A percentile compares a stretch with the other conserved stretches of the same genome.
These are phyloP conservation scores for Serendipita sp. DNA, from an alignment of 768 basidiomycete species.

Conservation along the genomic window DNA sequence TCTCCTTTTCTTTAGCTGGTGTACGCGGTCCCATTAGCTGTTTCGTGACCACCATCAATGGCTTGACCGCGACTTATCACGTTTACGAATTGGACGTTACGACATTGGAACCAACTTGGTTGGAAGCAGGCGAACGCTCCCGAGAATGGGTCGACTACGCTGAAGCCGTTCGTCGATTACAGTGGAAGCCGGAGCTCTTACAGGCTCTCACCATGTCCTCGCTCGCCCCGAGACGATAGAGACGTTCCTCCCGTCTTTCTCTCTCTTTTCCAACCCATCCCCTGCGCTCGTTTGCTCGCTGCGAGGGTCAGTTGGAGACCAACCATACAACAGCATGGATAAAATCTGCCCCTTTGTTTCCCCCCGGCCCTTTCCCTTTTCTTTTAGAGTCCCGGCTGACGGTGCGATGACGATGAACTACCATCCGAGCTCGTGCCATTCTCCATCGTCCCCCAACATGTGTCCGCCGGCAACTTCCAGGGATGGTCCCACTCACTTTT, in stretches of 20 bases:
- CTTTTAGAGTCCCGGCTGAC: too few relatives aligned
- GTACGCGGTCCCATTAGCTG: conserved; percentile 77
- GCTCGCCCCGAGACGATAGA: conserved; percentile 2
- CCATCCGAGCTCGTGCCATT: too few relatives aligned
- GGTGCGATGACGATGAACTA: too few relatives aligned
- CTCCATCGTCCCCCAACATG: too few relatives aligned
- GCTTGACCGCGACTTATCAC: conserved; percentile 69
- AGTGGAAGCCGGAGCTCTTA: conserved; percentile 76
- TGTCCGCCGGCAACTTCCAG: too few relatives aligned
- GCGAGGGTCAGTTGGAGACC: too few relatives aligned
- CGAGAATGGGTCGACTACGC: conserved; percentile 83
- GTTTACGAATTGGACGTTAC: conserved; percentile 71
- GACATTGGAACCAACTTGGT: conserved; percentile 62
- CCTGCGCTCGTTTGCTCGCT: too few relatives aligned
- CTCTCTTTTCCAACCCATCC: too few relatives aligned
- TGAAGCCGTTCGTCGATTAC: conserved; percentile 56
- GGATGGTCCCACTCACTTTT: too few relatives aligned
- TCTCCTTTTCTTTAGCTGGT: conserved; percentile 43
- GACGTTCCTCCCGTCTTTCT: neutral
- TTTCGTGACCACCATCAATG: conserved; percentile 68
- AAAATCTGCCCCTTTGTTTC: too few relatives aligned
- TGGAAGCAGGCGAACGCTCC: conserved; percentile 61
- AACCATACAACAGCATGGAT: too few relatives aligned
- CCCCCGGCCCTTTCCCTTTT: too few relatives aligned
- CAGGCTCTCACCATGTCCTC: conserved; percentile 26